Base-by-base conservation (phyloP, 805 yeast genomes). In the Wickerhamiella siamensis region DNA sequence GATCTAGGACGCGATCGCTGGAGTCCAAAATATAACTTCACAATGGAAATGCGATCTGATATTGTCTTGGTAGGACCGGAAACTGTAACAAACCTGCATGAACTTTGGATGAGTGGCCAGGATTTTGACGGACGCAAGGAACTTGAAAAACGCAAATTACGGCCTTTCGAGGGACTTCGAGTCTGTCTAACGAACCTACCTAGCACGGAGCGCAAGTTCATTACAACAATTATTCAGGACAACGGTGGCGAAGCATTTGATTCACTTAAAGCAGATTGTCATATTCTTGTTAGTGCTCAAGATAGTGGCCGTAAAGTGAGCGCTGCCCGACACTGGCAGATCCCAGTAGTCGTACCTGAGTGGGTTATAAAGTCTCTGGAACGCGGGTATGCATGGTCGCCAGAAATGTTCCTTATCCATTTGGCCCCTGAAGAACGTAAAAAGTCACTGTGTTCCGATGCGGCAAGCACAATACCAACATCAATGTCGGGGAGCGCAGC, bases 1-100 rank as follows among this genome's bases (percentile, higher is more conserved):
- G 61, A 61, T 35, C 29, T 24, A 8, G 29, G 29, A 24, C 10
- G 29, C 29, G 12, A 24, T 6, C 57, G 71, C 34, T 58, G 64
- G 44, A 69, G 79, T 2, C 72, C 67, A 12, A 76, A 76, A 56
- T 76, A 72, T 59, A 59, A 59, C 45, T 75, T 61, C 58, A 70
- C 74, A 26, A 64, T 73, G 5, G 55, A 42, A 27, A 49, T 52
- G 16, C 50, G 58, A 21, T 60, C 62, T 39, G 87, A 81, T 58
- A 67, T 83, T 26, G 57, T 57, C 34, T 74, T 83, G 49, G 54
- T 83, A 15, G 54, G 59, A 10, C 69, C 75, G 0, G 64, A 66
- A 2, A 58, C 70, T 5, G 60, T 82, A 5, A 51, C 59, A 18
- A 56, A 55, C 17, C 48, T 75, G 9, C 67, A 75, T 49, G 60